Evolutionary conservation across 306 rosid genomes (phyloP).

Genomic region (Myrica gale): DNA sequence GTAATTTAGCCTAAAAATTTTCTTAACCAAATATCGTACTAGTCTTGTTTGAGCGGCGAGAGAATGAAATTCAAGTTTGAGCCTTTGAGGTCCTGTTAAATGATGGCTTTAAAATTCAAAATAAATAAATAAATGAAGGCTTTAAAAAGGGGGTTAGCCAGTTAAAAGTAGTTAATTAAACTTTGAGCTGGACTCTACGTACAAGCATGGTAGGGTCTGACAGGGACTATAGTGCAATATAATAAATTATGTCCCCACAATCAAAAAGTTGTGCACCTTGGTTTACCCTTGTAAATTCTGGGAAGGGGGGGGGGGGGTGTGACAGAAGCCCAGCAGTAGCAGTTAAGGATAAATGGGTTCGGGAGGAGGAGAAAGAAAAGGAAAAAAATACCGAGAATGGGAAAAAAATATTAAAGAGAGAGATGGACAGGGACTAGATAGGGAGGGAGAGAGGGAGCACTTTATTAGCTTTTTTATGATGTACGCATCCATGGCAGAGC

Average conservation of each 20-base stretch:
- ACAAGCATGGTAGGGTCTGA: slow-evolving; percentile 15
- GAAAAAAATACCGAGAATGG: slow-evolving; percentile 16
- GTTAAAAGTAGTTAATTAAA: not conserved
- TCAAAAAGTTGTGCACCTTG: slow-evolving; percentile 19
- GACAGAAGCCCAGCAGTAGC: slow-evolving; percentile 28
- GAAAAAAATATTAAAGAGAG: not conserved
- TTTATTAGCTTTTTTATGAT: slow-evolving; percentile 89
- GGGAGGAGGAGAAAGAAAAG: not conserved
- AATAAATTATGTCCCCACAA: not conserved
- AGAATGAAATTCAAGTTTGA: too few relatives aligned
- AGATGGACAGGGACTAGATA: slow-evolving; percentile 18
- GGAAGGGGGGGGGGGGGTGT: slow-evolving; percentile 26
- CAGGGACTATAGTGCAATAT: slow-evolving; percentile 8
- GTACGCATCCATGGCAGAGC: slow-evolving; percentile 84
- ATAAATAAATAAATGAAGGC: too few relatives aligned
- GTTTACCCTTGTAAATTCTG: slow-evolving; percentile 4
- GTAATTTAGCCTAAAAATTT: too few relatives aligned
- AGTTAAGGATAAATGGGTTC: not conserved
- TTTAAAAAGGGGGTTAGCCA: not conserved
- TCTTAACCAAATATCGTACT: too few relatives aligned
- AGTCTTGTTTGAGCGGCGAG: too few relatives aligned
- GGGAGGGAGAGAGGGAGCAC: slow-evolving; percentile 44
- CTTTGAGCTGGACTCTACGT: not conserved
- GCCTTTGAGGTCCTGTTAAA: too few relatives aligned
- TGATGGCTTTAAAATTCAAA: too few relatives aligned